Evolutionary conservation across 2,329 filamentous ascomycete genomes (phyloP).

Genomic region (Pyricularia sp.): DNA sequence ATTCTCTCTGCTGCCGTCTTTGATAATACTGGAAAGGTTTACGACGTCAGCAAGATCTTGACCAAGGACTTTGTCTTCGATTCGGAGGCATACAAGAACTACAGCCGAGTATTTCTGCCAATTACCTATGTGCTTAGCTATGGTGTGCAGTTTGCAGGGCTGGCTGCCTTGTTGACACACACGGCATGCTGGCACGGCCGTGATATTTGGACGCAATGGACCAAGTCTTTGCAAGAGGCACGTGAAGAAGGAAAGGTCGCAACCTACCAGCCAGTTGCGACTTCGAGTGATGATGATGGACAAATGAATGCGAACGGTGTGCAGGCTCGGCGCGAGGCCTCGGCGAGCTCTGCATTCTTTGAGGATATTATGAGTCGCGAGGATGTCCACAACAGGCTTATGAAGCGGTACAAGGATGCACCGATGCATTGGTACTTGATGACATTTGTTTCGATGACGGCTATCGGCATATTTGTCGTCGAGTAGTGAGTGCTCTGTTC

Average conservation of each 20-base stretch:
- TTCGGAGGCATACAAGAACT: conserved; percentile 59
- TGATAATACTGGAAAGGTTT: conserved; percentile 68
- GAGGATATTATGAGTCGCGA: conserved; percentile 54
- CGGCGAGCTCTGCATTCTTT: conserved; percentile 17
- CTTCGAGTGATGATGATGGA: conserved; percentile 6
- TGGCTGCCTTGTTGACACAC: conserved; percentile 68
- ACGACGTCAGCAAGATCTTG: conserved; percentile 70
- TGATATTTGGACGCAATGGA: conserved; percentile 70
- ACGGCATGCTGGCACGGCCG: conserved; percentile 74
- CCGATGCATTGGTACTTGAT: conserved; percentile 70
- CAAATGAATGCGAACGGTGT: conserved; percentile 4
- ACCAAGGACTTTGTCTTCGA: conserved; percentile 70
- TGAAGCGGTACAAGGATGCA: conserved; percentile 71
- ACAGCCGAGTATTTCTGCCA: conserved; percentile 73
- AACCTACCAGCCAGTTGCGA: conserved; percentile 6
- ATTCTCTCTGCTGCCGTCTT: conserved; percentile 77
- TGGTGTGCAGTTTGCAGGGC: conserved; percentile 70
- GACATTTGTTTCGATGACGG: conserved; percentile 63
- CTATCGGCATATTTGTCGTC: conserved; percentile 70
- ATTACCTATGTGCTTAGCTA: conserved; percentile 84
- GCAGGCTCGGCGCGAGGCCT: neutral
- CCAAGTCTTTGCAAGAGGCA: conserved; percentile 52
- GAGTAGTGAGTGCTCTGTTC: conserved; percentile 50
- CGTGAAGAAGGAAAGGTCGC: conserved; percentile 29
- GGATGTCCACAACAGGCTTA: conserved; percentile 73